phyloP scores from a whole-genome alignment of 352 stramenopile genomes.

The Blastocystis sp. region DNA sequence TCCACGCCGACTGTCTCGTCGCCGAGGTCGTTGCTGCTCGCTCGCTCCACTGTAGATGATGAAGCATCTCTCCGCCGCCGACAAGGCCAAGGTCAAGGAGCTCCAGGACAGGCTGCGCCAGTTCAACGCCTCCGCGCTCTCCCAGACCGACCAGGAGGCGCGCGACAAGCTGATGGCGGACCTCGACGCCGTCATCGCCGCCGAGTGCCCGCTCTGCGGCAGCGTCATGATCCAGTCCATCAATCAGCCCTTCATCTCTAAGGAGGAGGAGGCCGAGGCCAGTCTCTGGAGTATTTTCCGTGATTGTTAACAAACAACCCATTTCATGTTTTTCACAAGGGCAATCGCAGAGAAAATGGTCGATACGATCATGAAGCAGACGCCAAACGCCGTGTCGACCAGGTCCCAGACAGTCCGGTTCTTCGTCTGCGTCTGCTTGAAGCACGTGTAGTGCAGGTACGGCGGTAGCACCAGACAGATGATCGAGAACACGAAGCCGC shows the following conservation, averaged over 20 bases:
- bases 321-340: neutral
- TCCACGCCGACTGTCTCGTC: conserved; percentile 76
- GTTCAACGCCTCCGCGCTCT: conserved; percentile 64
- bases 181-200: conserved; percentile 81
- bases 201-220: conserved; percentile 82
- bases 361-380: conserved; percentile 29
- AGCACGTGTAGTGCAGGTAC: neutral
- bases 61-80: conserved; percentile 66
- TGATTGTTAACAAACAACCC: conserved; percentile 4
- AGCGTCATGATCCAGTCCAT: conserved; percentile 88
- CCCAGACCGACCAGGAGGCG: conserved; percentile 65
- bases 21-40: conserved; percentile 76
- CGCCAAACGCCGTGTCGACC: neutral
- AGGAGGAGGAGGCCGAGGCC: conserved; percentile 69
- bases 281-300: conserved; percentile 57
- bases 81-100: conserved; percentile 65
- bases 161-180: conserved; percentile 79
- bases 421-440: neutral
- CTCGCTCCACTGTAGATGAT: conserved; percentile 76
- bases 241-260: conserved; percentile 76
- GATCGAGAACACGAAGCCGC: conserved; percentile 17
- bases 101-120: conserved; percentile 75
- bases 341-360: conserved; percentile 26
- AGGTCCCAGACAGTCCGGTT: neutral
- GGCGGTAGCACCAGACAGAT: conserved; percentile 24